Base-by-base conservation (phyloP, 331 rosid species). In the Prunus yedoensis region DNA sequence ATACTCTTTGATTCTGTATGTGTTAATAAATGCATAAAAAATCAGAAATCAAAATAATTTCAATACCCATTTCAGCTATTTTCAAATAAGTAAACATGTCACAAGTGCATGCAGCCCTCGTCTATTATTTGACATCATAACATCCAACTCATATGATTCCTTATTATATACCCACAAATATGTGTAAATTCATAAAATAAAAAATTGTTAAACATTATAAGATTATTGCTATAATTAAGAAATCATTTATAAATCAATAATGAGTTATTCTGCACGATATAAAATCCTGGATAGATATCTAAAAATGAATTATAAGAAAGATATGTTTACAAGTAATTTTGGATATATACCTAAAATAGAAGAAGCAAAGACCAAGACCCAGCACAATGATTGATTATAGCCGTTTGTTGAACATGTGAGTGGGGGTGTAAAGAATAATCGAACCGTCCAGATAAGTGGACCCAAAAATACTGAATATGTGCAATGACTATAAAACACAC, bases 331-430 rank as follows among this genome's bases (percentile, higher is more conserved):
- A 1, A 53, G 23, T 17, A 53, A 5, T 16, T 7, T 52, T 38
- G 43, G 43, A 52, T 17, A 6, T 52, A 17, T 1, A 52, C 9
- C 20, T 4, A 47, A 57, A 57, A 25, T 4, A 25, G 65, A 4
- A 13, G 14, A 41, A 64, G 83, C 79, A 79, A 84, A 73, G 63
- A 57, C 32, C 63, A 57, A 84, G 88, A 74, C 81, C 81, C 47
- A 50, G 78, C 59, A 87, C 86, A 88, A 88, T 86, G 82, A 86
- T 88, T 84, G 20, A 56, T 49, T 56, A 61, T 77, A 70, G 52
- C 69, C 67, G 70, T 77, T 75, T 54, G 83, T 83, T 82, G 87
- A 85, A 81, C 91, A 82, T 74, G 86, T 84, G 82, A 78, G 76
- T 70, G 56, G 74, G 65, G 57, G 38, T 4, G 63, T 67, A 5